phyloP scores from a whole-genome alignment of 257 asterid genomes.

The Lithospermum erythrorhizon region DNA sequence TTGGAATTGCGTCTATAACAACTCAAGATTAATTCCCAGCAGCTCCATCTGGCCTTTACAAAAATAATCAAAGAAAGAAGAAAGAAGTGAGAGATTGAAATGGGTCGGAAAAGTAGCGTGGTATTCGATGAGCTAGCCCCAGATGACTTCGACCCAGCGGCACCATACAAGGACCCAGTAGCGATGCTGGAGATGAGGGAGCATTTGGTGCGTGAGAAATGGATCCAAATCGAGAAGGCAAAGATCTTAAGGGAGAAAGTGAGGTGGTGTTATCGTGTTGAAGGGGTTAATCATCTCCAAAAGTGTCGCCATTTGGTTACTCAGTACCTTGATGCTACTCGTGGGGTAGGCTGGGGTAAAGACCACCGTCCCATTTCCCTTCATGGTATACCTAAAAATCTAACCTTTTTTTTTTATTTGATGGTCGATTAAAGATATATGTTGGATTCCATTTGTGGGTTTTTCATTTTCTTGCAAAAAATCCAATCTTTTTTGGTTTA shows the following conservation, averaged over 20 bases:
- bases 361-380: constrained; percentile 75
- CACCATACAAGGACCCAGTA: constrained; percentile 91
- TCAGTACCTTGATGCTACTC: constrained; percentile 86
- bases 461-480: background rate
- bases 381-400: constrained; percentile 42
- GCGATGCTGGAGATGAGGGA: constrained; percentile 92
- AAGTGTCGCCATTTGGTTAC: constrained; percentile 90
- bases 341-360: constrained; percentile 96
- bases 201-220: constrained; percentile 77
- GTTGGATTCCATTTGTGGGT: too few species aligned
- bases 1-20: too few species aligned
- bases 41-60: too few species aligned
- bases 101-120: constrained; percentile 86
- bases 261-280: constrained; percentile 88
- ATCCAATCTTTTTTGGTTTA: background rate
- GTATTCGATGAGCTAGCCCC: constrained; percentile 79
- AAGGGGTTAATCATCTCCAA: constrained; percentile 85
- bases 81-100: background rate
- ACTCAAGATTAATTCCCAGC: too few species aligned
- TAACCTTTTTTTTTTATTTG: too few species aligned
- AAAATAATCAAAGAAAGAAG: background rate
- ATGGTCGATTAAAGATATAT: too few species aligned
- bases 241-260: constrained; percentile 82
- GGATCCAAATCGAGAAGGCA: constrained; percentile 97
- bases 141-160: constrained; percentile 74